These are phyloP conservation scores for Nyssa sinensis DNA, from an alignment of 148 eudicot genomes.

Conservation along the genomic window DNA sequence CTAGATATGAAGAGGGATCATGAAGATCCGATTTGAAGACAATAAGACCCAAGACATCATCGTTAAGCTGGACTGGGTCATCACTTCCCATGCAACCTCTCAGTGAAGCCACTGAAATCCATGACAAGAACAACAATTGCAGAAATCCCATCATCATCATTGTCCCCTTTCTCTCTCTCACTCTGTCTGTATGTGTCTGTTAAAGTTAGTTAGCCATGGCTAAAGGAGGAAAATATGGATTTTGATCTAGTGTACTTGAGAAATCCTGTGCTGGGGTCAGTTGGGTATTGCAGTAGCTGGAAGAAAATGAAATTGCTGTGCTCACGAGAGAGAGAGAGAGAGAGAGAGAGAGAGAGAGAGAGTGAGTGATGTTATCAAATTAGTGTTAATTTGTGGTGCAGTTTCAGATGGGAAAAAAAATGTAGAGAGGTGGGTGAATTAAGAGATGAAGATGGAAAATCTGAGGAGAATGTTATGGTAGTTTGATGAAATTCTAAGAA, in stretches of 20 bases:
- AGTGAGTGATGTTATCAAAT: conserved; percentile 18
- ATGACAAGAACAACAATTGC: conserved; percentile 13
- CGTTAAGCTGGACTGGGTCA: conserved; percentile 44
- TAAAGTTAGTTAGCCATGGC: not conserved
- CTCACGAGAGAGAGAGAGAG: conserved; percentile 12
- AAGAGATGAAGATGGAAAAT: conserved; percentile 3
- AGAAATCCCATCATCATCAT: conserved; percentile 8
- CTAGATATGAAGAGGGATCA: conserved; percentile 42
- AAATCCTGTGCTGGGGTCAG: not conserved
- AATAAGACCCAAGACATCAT: conserved; percentile 87
- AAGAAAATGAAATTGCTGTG: not conserved
- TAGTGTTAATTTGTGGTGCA: not conserved
- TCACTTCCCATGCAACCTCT: conserved; percentile 7
- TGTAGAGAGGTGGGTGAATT: not conserved
- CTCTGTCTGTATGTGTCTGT: not conserved
- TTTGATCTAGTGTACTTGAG: not conserved
- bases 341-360: conserved; percentile 13
- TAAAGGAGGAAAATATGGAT: not conserved
- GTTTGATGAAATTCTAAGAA: not conserved
- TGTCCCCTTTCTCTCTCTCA: not conserved
- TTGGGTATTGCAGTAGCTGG: not conserved
- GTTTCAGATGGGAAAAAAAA: not conserved
- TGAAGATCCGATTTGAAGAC: conserved; percentile 78
- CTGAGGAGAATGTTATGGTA: conserved; percentile 10
- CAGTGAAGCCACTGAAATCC: conserved; percentile 15